Evolutionary conservation across 805 yeast species (phyloP).

Genomic region (Kazachstania taianensis): DNA sequence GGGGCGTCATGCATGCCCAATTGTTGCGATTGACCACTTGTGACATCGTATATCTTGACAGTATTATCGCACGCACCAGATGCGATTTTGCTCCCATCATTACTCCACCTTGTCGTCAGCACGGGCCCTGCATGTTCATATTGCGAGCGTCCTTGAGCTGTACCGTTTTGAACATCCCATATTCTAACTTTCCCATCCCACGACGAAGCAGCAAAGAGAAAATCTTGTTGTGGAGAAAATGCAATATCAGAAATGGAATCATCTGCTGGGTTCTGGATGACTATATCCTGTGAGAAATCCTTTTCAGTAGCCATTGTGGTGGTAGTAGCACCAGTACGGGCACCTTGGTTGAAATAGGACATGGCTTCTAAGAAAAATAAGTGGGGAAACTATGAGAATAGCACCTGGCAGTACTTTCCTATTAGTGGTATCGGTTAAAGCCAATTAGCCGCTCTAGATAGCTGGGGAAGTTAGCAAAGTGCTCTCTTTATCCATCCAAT

Average conservation of each 20-base stretch:
- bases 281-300: constrained; percentile 54
- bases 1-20: constrained; percentile 81
- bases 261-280: constrained; percentile 74
- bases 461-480: too few species aligned
- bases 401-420: too few species aligned
- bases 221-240: constrained; percentile 80
- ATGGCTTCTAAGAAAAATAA: too few species aligned
- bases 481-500: too few species aligned
- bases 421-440: too few species aligned
- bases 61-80: constrained; percentile 89
- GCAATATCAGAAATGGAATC: constrained; percentile 78
- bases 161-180: constrained; percentile 76
- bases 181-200: constrained; percentile 95
- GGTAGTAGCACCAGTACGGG: constrained; percentile 9
- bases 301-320: constrained; percentile 25
- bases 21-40: constrained; percentile 71
- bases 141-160: constrained; percentile 78
- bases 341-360: constrained; percentile 14
- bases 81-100: constrained; percentile 78
- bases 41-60: constrained; percentile 73
- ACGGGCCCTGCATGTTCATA: constrained; percentile 89
- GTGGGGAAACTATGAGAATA: too few species aligned
- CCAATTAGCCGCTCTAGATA: too few species aligned
- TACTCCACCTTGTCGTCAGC: constrained; percentile 68
- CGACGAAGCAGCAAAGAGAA: constrained; percentile 62